A percentile compares a stretch with the other conserved stretches of the same genome.
Evolutionary conservation across 1,139 yeast species (phyloP).

Genomic region (Lipomyces yarrowii): DNA sequence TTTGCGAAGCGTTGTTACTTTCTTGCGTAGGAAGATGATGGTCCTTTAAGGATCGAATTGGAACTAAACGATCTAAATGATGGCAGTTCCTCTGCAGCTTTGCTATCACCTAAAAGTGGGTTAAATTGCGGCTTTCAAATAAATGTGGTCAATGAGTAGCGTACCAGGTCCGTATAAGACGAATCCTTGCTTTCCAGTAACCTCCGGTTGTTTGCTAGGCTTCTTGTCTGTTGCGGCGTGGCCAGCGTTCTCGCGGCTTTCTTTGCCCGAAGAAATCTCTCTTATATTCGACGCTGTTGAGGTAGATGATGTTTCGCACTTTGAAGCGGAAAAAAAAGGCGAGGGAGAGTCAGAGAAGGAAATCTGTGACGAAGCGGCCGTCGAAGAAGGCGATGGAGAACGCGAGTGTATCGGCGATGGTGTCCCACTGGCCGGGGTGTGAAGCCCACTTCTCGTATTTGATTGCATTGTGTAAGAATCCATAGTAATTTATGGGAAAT

Average conservation of each 20-base stretch:
- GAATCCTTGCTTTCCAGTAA: not conserved
- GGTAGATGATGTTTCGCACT: not conserved
- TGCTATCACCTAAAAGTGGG: not conserved
- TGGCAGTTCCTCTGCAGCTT: conserved; percentile 4
- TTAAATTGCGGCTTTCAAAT: not conserved
- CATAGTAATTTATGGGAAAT: not conserved
- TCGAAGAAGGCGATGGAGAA: conserved; percentile 3
- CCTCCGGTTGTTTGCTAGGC: not conserved
- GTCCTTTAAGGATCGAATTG: not conserved
- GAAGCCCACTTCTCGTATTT: not conserved
- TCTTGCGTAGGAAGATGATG: not conserved
- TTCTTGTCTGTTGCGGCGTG: not conserved
- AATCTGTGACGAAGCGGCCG: conserved; percentile 1
- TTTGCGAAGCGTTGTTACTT: not conserved
- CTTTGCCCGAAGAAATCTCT: not conserved
- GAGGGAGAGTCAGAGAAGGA: not conserved
- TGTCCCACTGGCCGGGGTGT: not conserved
- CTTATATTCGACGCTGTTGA: not conserved
- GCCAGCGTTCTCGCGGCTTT: not conserved
- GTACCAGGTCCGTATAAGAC: conserved; percentile 7
- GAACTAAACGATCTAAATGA: conserved; percentile 5
- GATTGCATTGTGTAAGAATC: not conserved
- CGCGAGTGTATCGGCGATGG: not conserved
- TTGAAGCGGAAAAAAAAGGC: not conserved
- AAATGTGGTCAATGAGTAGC: not conserved